phyloP scores from a whole-genome alignment of 768 basidiomycete genomes.

The Mycena alexandri region DNA sequence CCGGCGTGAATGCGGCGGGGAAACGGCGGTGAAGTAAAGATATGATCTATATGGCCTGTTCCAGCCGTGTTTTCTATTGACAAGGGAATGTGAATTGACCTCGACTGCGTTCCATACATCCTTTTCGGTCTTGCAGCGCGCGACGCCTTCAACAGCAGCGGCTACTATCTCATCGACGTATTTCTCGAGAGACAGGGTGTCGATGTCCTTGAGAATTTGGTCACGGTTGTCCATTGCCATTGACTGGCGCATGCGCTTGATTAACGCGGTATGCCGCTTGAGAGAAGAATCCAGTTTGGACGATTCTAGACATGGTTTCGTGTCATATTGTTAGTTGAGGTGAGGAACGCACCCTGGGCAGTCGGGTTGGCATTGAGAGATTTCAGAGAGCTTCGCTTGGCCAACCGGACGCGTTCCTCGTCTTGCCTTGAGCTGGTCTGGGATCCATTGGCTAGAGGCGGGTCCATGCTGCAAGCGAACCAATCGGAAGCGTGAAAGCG shows the following conservation, averaged over 20 bases:
- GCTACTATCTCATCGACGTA: conserved; percentile 95
- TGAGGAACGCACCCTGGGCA: conserved; percentile 31
- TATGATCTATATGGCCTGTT: conserved; percentile 71
- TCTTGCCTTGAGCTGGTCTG: conserved; percentile 27
- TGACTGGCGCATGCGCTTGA: conserved; percentile 92
- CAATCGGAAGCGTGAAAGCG: not conserved
- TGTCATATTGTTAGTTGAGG: not conserved
- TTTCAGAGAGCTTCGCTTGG: conserved; percentile 32
- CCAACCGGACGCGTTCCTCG: conserved; percentile 34
- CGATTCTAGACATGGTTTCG: conserved; percentile 60
- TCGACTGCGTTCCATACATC: conserved; percentile 95
- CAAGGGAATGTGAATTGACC: conserved; percentile 58
- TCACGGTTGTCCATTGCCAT: conserved; percentile 86
- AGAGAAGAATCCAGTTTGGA: conserved; percentile 92
- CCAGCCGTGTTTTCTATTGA: conserved; percentile 15
- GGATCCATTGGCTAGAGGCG: conserved; percentile 8
- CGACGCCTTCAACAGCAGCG: conserved; percentile 87
- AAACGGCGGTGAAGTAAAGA: conserved; percentile 92
- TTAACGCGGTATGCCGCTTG: conserved; percentile 95
- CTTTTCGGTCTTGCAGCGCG: conserved; percentile 90
- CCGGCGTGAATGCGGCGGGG: conserved; percentile 81
- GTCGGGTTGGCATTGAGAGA: conserved; percentile 34
- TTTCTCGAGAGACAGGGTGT: conserved; percentile 91
- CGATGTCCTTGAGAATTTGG: conserved; percentile 92
- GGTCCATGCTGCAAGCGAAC: conserved; percentile 20